Evolutionary conservation across 495 filamentous ascomycete species (phyloP).

Genomic region (Penicillium steckii): DNA sequence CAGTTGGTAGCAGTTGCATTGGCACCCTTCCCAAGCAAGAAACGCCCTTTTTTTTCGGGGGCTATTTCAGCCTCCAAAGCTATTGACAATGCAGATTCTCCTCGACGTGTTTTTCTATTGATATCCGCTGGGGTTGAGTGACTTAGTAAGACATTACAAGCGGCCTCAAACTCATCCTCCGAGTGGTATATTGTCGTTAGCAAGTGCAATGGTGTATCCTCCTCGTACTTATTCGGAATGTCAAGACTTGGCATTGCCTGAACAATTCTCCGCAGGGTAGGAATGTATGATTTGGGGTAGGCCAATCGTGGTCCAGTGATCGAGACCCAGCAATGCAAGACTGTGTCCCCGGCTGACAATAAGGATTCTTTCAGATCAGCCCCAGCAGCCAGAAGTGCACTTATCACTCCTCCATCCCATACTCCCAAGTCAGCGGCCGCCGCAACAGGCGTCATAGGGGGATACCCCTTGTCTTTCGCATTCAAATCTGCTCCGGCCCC

Average conservation of each 20-base stretch:
- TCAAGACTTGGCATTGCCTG: conserved; percentile 11
- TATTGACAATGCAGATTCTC: conserved; percentile 9
- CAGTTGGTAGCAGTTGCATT: conserved; percentile 1
- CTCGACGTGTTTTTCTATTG: conserved; percentile 4
- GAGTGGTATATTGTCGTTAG: conserved; percentile 15
- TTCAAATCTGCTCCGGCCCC: conserved; percentile 22
- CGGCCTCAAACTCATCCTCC: conserved; percentile 16
- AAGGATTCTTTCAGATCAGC: conserved; percentile 11
- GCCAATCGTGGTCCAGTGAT: conserved; percentile 15
- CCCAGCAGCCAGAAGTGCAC: conserved; percentile 12
- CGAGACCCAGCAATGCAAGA: conserved; percentile 19
- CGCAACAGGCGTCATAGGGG: conserved; percentile 12
- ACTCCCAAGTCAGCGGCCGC: conserved; percentile 17
- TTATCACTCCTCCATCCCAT: conserved; percentile 15
- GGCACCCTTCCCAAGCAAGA: conserved; percentile 13
- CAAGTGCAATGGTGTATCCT: conserved; percentile 16
- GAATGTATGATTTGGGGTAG: conserved; percentile 16
- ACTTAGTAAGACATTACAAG: conserved; percentile 6
- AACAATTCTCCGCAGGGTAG: conserved; percentile 9
- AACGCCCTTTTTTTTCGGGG: conserved; percentile 5
- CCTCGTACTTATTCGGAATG: conserved; percentile 9
- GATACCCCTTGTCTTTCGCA: conserved; percentile 21
- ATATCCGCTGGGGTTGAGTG: conserved; percentile 7
- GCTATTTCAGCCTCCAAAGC: conserved; percentile 9
- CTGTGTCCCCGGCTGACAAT: conserved; percentile 7